These are phyloP conservation scores for Candida maris DNA, from an alignment of 805 yeast species.

Conservation along the genomic window DNA sequence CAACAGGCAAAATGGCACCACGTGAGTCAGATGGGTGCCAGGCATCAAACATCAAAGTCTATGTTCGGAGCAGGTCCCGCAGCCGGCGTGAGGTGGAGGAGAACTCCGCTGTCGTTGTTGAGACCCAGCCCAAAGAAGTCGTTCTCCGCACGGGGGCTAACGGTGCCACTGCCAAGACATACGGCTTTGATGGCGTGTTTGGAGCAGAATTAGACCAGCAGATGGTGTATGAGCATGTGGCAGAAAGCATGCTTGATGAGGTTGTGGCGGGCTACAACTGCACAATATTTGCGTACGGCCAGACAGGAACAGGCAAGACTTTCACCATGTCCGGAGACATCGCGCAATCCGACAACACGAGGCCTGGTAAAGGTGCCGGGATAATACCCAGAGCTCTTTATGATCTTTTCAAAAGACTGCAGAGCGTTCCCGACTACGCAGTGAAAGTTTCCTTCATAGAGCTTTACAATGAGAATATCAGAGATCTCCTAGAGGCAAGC, in stretches of 20 bases:
- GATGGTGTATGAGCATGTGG: conserved; percentile 61
- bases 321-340: conserved; percentile 74
- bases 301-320: conserved; percentile 89
- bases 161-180: conserved; percentile 44
- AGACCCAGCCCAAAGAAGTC: conserved; percentile 48
- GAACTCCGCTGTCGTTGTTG: conserved; percentile 58
- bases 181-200: conserved; percentile 73
- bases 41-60: conserved; percentile 53
- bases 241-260: conserved; percentile 60
- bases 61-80: conserved; percentile 61
- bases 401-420: conserved; percentile 50
- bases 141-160: conserved; percentile 41
- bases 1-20: too few species aligned
- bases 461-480: conserved; percentile 80
- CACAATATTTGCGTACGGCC: conserved; percentile 72
- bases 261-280: conserved; percentile 74
- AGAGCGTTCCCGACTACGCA: conserved; percentile 49
- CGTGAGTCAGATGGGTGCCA: too few species aligned
- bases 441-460: conserved; percentile 82
- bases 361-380: conserved; percentile 51
- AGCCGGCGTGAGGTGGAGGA: conserved; percentile 54
- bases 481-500: conserved; percentile 55
- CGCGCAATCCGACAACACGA: conserved; percentile 19
- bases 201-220: conserved; percentile 79
- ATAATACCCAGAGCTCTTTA: conserved; percentile 58